phyloP scores from a whole-genome alignment of 2,329 filamentous ascomycete species.

The Tolypocladium album region DNA sequence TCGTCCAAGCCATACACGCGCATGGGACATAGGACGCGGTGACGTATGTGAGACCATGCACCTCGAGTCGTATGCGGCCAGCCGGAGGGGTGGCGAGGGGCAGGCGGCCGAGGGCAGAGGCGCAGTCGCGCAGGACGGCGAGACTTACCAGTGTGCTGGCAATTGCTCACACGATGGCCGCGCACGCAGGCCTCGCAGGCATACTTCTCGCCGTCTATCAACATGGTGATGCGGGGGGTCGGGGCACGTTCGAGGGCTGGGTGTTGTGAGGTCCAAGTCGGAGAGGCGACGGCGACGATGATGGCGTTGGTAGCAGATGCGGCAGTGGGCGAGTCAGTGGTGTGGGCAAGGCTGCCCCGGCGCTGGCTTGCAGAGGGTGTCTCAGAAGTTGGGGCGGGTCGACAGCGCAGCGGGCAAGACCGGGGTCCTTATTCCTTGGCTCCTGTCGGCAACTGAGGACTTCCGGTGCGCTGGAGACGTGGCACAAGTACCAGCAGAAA shows the following conservation, averaged over 20 bases:
- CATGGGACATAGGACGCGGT: not conserved
- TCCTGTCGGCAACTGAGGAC: constrained; percentile 4
- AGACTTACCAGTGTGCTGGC: constrained; percentile 81
- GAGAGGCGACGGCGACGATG: not conserved
- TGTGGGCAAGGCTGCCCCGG: constrained; percentile 6
- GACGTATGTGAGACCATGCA: not conserved
- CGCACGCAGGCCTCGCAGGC: constrained; percentile 97
- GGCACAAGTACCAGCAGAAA: not conserved
- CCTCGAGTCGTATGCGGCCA: not conserved
- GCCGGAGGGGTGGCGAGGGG: not conserved
- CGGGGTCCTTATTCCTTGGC: constrained; percentile 7
- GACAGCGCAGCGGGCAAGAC: not conserved
- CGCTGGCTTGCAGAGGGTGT: constrained; percentile 5
- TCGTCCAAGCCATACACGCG: not conserved
- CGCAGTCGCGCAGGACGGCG: constrained; percentile 5
- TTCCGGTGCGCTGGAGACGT: constrained; percentile 7
- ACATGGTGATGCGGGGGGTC: constrained; percentile 39
- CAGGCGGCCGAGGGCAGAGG: constrained; percentile 2
- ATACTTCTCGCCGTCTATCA: constrained; percentile 93
- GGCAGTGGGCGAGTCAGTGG: constrained; percentile 2
- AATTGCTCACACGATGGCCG: constrained; percentile 97
- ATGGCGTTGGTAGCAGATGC: not conserved
- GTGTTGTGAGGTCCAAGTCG: not conserved
- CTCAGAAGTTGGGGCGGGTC: constrained; percentile 9
- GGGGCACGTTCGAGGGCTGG: not conserved